Evolutionary conservation across 306 rosid genomes (phyloP), one percentile per base, ranked within the genome.

Genomic region (Corylus avellana): DNA sequence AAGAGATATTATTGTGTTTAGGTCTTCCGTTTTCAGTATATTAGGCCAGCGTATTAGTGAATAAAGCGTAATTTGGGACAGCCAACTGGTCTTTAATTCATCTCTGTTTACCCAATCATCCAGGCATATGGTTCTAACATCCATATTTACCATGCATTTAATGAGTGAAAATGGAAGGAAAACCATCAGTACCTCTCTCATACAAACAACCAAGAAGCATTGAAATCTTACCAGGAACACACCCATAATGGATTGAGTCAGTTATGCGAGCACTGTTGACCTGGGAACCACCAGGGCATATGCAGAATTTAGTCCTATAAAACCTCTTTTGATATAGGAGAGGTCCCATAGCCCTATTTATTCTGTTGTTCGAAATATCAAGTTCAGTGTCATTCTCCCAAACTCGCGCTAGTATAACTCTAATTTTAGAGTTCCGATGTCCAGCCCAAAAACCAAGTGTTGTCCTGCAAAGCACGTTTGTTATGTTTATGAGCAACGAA

Each of bases 331-430:
- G 99, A 84, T 95, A 95, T 61, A 89, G 77, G 79, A 93, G 83
- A 75, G 83, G 92, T 79, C 98, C 99, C 48, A 80, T 86, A 50
- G 99, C 98, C 83, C 99, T 90, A 55, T 84, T 93, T 69, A 95
- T 95, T 88, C 98, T 87, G 86, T 93, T 91, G 86, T 89, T 95
- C 68, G 94, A 86, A 75, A 95, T 89, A 74, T 95, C 96, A 73
- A 95, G 98, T 75, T 95, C 98, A 1, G 98, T 95, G 76, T 95
- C 99, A 82, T 95, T 95, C 80, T 93, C 97, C 99, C 99, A 95
- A 17, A 88, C 91, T 12, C 88, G 94, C 61, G 99, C 99, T 77
- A 95, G 91, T 80, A 93, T 89, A 77, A 95, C 99, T 88, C 99
- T 88, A 78, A 95, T 95, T 81, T 89, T 95, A 75, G 99, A 95